A percentile compares a stretch with the other conserved stretches of the same genome.
phyloP scores from a whole-genome alignment of 495 filamentous ascomycete genomes.

The Talaromyces wortmannii region DNA sequence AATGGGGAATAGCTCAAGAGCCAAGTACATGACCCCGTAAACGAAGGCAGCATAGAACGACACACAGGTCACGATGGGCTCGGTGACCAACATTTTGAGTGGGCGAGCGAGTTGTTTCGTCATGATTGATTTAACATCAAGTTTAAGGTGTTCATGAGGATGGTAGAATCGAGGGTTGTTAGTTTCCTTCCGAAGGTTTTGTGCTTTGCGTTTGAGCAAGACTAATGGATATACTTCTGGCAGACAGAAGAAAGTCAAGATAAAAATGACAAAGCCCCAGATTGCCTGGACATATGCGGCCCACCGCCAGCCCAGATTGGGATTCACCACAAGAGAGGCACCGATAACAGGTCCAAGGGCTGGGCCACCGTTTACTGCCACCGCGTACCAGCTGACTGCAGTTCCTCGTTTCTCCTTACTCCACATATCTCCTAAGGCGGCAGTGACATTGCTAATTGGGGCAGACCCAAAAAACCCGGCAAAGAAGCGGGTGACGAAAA shows the following conservation, averaged over 20 bases:
- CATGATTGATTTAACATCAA: slow-evolving; percentile 20
- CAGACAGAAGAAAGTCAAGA: slow-evolving; percentile 19
- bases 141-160: slow-evolving; percentile 31
- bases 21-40: slow-evolving; percentile 26
- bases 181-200: slow-evolving; percentile 19
- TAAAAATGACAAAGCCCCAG: slow-evolving; percentile 15
- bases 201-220: slow-evolving; percentile 23
- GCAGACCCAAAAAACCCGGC: slow-evolving; percentile 40
- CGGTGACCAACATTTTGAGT: slow-evolving; percentile 29
- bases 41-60: slow-evolving; percentile 30
- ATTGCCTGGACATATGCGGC: slow-evolving; percentile 30
- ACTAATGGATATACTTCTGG: slow-evolving; percentile 26
- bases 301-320: slow-evolving; percentile 36
- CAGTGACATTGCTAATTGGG: slow-evolving; percentile 37
- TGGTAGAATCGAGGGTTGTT: slow-evolving; percentile 28
- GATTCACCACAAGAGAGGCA: slow-evolving; percentile 32
- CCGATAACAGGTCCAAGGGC: slow-evolving; percentile 38
- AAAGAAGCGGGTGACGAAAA: slow-evolving; percentile 40
- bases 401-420: slow-evolving; percentile 20
- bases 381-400: slow-evolving; percentile 35
- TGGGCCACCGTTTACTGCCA: slow-evolving; percentile 35
- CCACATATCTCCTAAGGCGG: slow-evolving; percentile 45
- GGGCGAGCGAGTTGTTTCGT: slow-evolving; percentile 28
- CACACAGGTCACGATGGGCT: slow-evolving; percentile 32
- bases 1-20: slow-evolving; percentile 25